Base-by-base conservation (phyloP, 352 stramenopile genomes). In the Phytopythium sindhum region DNA sequence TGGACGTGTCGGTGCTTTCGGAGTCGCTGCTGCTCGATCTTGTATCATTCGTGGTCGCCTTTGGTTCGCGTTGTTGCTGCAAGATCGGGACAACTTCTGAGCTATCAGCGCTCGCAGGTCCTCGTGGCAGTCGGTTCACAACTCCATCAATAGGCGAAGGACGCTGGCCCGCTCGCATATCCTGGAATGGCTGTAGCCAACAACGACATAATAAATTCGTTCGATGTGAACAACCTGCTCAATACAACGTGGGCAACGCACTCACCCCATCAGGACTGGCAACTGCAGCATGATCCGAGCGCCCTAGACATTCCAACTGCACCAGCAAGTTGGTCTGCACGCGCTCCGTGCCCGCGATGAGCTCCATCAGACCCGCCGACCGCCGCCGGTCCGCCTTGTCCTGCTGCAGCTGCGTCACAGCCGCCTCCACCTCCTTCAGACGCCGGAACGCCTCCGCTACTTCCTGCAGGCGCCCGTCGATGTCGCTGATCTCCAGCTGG, bases 371-470 rank as follows among this genome's bases (percentile, higher is more conserved):
- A 57, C 51, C 24, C 21, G 12, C 21, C 51, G 51, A 57, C 29
- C 51, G 51, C 51, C 29, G 51, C 9, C 51, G 15, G 51, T 57
- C 29, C 1, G 1, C 11, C 28, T 57, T 57, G 51, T 28, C 51
- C 28, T 42, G 28, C 51, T 57, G 51, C 28, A 57, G 51, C 51
- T 42, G 26, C 51, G 29, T 28, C 51, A 57, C 51, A 8, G 51
- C 51, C 21, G 19, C 8, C 51, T 42, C 51, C 28, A 57, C 51
- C 51, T 57, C 51, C 51, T 44, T 44, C 29, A 57, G 28, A 1
- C 28, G 24, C 6, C 21, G 4, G 11, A 57, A 44, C 51, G 51
- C 29, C 21, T 28, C 31, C 28, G 15, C 8, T 29, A 6, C 51
- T 15, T 57, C 29, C 11, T 28, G 11, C 6, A 57, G 51, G 1